Conservation (phyloP, 345 rosid genomes). For the Stellera chamaejasme region DNA sequence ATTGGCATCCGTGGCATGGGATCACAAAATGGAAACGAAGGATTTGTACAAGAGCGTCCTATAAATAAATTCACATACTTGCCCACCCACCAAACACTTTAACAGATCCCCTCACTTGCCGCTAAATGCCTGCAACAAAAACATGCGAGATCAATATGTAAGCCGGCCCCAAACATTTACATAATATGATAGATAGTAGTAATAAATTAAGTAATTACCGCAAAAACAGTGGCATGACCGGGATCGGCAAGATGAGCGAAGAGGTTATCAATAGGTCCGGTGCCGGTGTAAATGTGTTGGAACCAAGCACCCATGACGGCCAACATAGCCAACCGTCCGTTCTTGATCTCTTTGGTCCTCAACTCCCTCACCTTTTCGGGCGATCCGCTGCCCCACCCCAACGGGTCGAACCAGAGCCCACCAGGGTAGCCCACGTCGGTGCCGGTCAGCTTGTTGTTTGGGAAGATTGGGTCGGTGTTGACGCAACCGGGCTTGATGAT, state of each 20-base stretch:
- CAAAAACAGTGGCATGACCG: constrained; percentile 88
- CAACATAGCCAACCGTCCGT: constrained; percentile 94
- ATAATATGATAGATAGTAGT: neutral
- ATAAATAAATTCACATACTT: neutral
- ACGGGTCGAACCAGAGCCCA: constrained; percentile 97
- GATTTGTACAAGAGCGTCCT: too few relatives aligned
- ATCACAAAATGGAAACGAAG: too few relatives aligned
- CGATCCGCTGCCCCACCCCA: constrained; percentile 87
- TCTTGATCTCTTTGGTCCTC: constrained; percentile 95
- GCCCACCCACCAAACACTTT: constrained; percentile 6
- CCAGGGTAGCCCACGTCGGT: constrained; percentile 98
- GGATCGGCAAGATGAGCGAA: constrained; percentile 97
- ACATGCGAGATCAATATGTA: neutral
- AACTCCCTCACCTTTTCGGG: constrained; percentile 81
- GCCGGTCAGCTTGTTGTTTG: constrained; percentile 93
- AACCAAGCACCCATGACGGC: constrained; percentile 99
- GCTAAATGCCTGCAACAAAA: constrained; percentile 59
- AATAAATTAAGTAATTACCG: constrained; percentile 37
- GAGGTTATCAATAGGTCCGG: constrained; percentile 96
- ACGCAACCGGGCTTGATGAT: constrained; percentile 92
- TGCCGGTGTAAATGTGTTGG: constrained; percentile 94
- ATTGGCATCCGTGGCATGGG: too few relatives aligned
- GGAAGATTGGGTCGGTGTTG: constrained; percentile 94
- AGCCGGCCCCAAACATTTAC: neutral
- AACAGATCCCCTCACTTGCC: constrained; percentile 51